A percentile compares a stretch with the other conserved stretches of the same genome.
Evolutionary conservation across 306 rosid species (phyloP).

Genomic region (Comarum palustre): DNA sequence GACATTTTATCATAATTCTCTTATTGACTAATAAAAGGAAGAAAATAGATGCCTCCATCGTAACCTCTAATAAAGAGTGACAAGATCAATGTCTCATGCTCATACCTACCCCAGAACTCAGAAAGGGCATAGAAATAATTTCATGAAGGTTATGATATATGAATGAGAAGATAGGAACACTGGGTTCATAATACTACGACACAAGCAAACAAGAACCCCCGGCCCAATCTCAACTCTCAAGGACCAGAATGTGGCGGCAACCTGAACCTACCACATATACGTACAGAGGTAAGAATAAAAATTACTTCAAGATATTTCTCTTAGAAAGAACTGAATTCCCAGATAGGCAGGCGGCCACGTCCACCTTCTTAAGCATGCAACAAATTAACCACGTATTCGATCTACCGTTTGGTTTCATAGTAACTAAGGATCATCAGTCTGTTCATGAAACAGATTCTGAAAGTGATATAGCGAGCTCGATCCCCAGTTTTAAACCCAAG

Average conservation of each 20-base stretch:
- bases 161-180: background rate
- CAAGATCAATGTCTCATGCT: background rate
- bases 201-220: background rate
- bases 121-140: background rate
- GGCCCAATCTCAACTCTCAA: background rate
- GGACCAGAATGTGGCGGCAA: background rate
- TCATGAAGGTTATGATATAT: background rate
- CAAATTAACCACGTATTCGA: background rate
- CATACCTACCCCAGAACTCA: background rate
- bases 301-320: background rate
- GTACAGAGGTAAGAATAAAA: background rate
- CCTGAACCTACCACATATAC: background rate
- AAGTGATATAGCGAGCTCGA: background rate
- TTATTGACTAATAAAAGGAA: background rate
- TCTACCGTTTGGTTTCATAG: background rate
- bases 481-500: background rate
- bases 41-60: background rate
- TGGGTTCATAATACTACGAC: no score
- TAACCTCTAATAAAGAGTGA: background rate
- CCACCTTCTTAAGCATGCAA: background rate
- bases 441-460: background rate
- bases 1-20: no score
- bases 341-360: background rate
- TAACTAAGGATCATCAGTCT: background rate
- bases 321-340: background rate